Conservation (phyloP, 2,329 filamentous ascomycete genomes). For the Curvularia eragrostidis region DNA sequence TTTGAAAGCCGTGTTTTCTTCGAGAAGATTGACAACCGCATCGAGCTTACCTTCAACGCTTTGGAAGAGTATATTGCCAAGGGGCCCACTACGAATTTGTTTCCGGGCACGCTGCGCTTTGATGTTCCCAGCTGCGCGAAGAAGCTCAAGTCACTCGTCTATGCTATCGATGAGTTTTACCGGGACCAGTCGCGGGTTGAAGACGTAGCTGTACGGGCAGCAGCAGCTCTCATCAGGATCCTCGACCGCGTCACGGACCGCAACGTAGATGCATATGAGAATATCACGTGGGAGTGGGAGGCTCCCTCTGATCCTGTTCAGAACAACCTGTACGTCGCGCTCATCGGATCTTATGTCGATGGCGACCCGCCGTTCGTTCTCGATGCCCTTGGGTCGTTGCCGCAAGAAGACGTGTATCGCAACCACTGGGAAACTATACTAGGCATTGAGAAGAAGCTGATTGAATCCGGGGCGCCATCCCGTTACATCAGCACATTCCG, state of each 20-base stretch:
- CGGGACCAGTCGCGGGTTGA: constrained; percentile 32
- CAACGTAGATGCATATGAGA: constrained; percentile 43
- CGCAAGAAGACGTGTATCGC: constrained; percentile 40
- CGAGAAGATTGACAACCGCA: constrained; percentile 43
- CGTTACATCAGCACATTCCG: constrained; percentile 37
- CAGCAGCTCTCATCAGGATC: constrained; percentile 41
- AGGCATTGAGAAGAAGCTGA: constrained; percentile 38
- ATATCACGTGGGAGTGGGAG: constrained; percentile 40
- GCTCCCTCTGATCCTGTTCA: constrained; percentile 33
- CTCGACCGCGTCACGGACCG: constrained; percentile 43
- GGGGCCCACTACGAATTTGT: constrained; percentile 35
- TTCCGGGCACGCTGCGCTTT: constrained; percentile 29
- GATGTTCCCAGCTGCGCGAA: constrained; percentile 42
- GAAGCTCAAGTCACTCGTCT: constrained; percentile 37
- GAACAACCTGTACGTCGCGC: constrained; percentile 42
- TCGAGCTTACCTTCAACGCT: constrained; percentile 36
- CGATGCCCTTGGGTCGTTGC: constrained; percentile 36
- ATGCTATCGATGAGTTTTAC: constrained; percentile 39
- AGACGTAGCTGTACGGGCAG: constrained; percentile 35
- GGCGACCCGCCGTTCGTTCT: constrained; percentile 37
- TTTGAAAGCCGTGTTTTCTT: constrained; percentile 47
- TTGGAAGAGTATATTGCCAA: constrained; percentile 41
- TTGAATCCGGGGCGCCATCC: constrained; percentile 30
- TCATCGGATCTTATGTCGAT: constrained; percentile 34
- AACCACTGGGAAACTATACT: constrained; percentile 40